These are phyloP conservation scores for Pythium aquatile DNA, from an alignment of 352 stramenopile species.

Conservation along the genomic window DNA sequence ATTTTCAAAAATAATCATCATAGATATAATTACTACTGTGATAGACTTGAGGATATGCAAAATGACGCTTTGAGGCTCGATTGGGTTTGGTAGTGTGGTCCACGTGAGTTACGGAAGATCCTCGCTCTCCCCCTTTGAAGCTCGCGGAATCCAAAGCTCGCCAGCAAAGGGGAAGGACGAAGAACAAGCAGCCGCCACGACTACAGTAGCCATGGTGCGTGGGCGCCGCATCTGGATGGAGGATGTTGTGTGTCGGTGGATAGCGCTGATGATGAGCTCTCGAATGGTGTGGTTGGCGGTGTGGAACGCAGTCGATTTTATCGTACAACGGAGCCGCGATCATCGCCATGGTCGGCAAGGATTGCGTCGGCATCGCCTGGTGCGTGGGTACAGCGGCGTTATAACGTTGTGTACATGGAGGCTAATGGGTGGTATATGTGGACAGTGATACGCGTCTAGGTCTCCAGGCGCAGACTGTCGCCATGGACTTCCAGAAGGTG, in stretches of 20 bases:
- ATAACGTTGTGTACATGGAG: background rate
- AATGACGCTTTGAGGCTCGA: background rate
- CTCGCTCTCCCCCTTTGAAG: constrained; percentile 21
- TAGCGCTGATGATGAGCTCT: constrained; percentile 9
- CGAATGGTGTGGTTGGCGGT: constrained; percentile 7
- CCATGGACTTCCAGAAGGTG: constrained; percentile 98
- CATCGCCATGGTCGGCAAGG: constrained; percentile 99
- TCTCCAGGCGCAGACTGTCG: constrained; percentile 96
- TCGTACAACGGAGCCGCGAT: constrained; percentile 99
- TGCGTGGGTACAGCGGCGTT: constrained; percentile 24
- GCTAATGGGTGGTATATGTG: background rate
- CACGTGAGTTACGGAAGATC: constrained; percentile 15
- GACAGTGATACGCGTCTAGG: constrained; percentile 95
- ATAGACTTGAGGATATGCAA: background rate
- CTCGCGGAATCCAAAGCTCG: constrained; percentile 15
- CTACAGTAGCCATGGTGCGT: constrained; percentile 20
- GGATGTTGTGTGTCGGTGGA: background rate
- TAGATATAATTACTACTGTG: background rate
- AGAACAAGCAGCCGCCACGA: constrained; percentile 3
- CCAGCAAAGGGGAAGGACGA: constrained; percentile 6
- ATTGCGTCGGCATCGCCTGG: constrained; percentile 98
- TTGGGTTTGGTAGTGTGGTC: constrained; percentile 16
- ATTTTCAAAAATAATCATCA: constrained; percentile 1
- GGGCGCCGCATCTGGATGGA: background rate
- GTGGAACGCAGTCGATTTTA: constrained; percentile 64